A percentile compares a stretch with the other conserved stretches of the same genome.
Conservation (phyloP, 2,329 filamentous ascomycete species). For the Knufia petricola region DNA sequence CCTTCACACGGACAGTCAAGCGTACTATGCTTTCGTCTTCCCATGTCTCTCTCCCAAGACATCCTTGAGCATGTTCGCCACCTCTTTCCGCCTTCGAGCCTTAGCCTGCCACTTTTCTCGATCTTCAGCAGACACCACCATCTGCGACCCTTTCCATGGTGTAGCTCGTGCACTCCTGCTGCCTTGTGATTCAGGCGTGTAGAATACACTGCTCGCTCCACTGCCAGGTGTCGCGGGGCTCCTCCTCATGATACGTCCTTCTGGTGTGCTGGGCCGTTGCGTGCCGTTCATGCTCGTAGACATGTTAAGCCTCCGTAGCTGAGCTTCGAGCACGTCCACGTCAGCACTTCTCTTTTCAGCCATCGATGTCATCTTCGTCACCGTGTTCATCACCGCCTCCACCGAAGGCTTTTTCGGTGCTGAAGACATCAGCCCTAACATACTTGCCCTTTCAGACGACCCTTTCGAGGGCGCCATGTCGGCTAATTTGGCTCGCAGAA, state of each 20-base stretch:
- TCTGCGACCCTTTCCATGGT: slow-evolving; percentile 11
- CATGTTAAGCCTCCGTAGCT: slow-evolving; percentile 65
- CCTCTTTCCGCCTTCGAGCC: slow-evolving; percentile 19
- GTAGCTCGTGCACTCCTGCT: slow-evolving; percentile 10
- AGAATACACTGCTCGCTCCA: slow-evolving; percentile 19
- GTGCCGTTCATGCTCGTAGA: not conserved
- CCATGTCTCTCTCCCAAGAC: slow-evolving; percentile 18
- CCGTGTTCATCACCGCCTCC: slow-evolving; percentile 84
- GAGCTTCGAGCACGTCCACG: slow-evolving; percentile 78
- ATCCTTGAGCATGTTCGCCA: slow-evolving; percentile 17
- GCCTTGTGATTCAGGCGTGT: slow-evolving; percentile 22
- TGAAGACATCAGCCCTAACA: slow-evolving; percentile 18
- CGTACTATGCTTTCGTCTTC: not conserved
- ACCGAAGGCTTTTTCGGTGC: slow-evolving; percentile 63
- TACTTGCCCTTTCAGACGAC: slow-evolving; percentile 33
- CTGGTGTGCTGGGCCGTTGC: slow-evolving; percentile 12
- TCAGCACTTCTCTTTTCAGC: slow-evolving; percentile 85
- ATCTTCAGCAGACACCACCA: slow-evolving; percentile 18
- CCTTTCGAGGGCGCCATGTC: slow-evolving; percentile 43
- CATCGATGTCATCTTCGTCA: slow-evolving; percentile 85
- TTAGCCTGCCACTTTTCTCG: slow-evolving; percentile 20
- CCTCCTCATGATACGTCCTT: slow-evolving; percentile 8
- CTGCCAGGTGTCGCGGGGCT: slow-evolving; percentile 17
- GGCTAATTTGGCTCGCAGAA: slow-evolving; percentile 70
- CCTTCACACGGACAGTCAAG: not conserved